phyloP scores from a whole-genome alignment of 164 flowering plant genomes.

The Sextonia rubra region DNA sequence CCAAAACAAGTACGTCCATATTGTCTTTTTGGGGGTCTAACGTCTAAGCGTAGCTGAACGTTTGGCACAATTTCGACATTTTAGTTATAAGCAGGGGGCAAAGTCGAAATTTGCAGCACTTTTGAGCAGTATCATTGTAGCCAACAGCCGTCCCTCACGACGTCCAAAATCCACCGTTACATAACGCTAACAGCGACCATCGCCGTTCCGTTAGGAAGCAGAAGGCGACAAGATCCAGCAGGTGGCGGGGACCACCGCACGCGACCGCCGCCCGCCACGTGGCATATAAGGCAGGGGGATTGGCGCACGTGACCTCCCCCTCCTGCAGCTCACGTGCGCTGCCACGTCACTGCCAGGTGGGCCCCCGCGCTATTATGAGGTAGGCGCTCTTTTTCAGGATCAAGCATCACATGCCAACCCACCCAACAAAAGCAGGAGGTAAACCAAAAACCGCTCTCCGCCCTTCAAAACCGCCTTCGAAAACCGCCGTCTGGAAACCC shows the following conservation, averaged over 20 bases:
- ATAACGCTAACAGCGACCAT: neutral
- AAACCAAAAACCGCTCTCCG: neutral
- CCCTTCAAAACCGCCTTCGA: neutral
- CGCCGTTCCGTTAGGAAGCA: neutral
- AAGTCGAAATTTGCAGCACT: too few relatives aligned
- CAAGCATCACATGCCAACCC: conserved; percentile 28
- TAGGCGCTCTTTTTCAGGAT: conserved; percentile 15
- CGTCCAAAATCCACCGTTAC: neutral
- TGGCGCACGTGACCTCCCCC: conserved; percentile 68
- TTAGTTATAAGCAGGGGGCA: too few relatives aligned
- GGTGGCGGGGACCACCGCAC: conserved; percentile 41
- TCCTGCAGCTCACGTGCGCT: conserved; percentile 40
- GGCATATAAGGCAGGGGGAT: conserved; percentile 47
- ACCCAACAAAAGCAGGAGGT: conserved; percentile 3
- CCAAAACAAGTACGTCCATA: too few relatives aligned
- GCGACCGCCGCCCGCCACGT: conserved; percentile 36
- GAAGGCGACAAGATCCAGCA: neutral
- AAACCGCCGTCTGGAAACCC: neutral
- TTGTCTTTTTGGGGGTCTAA: too few relatives aligned
- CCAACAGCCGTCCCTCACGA: neutral
- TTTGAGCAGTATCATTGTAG: neutral
- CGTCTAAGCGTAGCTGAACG: too few relatives aligned
- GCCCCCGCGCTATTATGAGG: conserved; percentile 22
- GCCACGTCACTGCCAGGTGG: conserved; percentile 17
- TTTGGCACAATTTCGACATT: too few relatives aligned